Base-by-base conservation (phyloP, 2,329 filamentous ascomycete species). In the Trichoderma sp. region DNA sequence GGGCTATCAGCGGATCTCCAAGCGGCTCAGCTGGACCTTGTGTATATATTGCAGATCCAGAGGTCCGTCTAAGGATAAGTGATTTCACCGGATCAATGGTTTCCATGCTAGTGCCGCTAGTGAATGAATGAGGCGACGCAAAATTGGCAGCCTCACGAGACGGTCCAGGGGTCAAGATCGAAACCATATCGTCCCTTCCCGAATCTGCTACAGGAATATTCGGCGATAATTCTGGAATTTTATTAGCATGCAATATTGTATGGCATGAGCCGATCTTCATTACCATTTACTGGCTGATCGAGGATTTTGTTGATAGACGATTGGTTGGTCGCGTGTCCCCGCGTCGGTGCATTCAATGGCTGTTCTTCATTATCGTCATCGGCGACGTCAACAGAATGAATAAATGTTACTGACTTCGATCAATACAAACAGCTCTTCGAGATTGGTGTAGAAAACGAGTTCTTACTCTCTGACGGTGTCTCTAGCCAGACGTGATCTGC, bases 401-500 rank as follows among this genome's bases (percentile, higher is more conserved):
- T 21, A 21, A 64, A 64, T 14, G 15, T 64, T 2, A 64, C 61
- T 64, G 12, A 2, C 8, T 6, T 14, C 3, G 2, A n/a, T 64
- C 3, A 30, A 12, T 51, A 21, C 11, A 9, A 14, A 5, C 8
- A 32, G 9, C 12, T 47, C 7, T 28, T 47, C 1, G 15, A 47
- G 11, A 11, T n/a, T 1, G 5, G 1, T 9, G n/a, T 2, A 64
- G 9, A 11, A 14, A 51, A 64, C 5, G 3, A n/a, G 15, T 4
- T 11, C 39, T n/a, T 15, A 64, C 61, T 47, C n/a, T 64, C 61
- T 7, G 61, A 47, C n/a, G 61, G 61, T 12, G 61, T 64, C 7
- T 64, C 36, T 30, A 64, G 14, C 61, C 61, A 64, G 26, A 64
- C 61, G 7, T 64, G 61, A 47, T 64, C 61, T 18, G 61, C 61